Conservation (phyloP, 768 basidiomycete species). For the Kondoa malvinella region DNA sequence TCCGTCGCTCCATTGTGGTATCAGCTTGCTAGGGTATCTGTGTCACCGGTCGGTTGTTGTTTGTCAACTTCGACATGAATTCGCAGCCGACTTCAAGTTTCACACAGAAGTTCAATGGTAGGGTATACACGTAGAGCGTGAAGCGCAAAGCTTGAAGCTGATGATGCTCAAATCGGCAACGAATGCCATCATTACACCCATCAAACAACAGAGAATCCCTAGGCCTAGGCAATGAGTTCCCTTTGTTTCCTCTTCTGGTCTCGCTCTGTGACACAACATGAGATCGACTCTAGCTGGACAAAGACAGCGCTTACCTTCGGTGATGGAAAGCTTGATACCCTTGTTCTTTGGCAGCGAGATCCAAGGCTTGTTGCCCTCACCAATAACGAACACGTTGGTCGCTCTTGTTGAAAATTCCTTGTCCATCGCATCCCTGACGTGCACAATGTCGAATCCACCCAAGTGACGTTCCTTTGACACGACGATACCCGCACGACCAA, state of each 20-base stretch:
- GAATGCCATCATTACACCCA: too few relatives aligned
- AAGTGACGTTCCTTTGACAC: conserved; percentile 92
- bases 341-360: conserved; percentile 93
- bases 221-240: too few relatives aligned
- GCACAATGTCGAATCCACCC: conserved; percentile 97
- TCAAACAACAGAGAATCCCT: too few relatives aligned
- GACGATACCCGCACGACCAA: conserved; percentile 94
- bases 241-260: conserved; percentile 15
- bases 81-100: too few relatives aligned
- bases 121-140: too few relatives aligned
- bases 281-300: neutral
- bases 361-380: conserved; percentile 88
- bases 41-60: too few relatives aligned
- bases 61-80: too few relatives aligned
- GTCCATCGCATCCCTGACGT: conserved; percentile 88
- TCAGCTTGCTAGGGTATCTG: too few relatives aligned
- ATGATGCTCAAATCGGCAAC: too few relatives aligned
- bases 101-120: too few relatives aligned
- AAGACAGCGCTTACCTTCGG: conserved; percentile 41
- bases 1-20: neutral
- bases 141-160: too few relatives aligned
- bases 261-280: conserved; percentile 7
- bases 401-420: conserved; percentile 93
- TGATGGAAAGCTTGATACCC: conserved; percentile 92
- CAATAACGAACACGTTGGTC: conserved; percentile 95